Evolutionary conservation across 2,329 filamentous ascomycete genomes (phyloP).

Genomic region (Alternaria solani): DNA sequence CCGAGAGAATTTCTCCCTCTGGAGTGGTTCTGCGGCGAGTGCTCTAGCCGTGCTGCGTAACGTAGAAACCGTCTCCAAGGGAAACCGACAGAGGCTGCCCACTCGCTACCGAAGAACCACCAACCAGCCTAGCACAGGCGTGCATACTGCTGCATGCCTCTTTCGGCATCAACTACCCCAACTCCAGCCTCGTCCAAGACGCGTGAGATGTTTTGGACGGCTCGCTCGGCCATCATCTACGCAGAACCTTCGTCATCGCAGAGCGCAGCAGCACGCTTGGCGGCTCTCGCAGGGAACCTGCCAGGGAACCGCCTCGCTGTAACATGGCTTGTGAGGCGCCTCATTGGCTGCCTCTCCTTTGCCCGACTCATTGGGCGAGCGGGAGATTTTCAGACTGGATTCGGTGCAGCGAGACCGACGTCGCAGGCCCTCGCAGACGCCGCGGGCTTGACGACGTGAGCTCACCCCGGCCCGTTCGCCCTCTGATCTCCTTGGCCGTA

Average conservation of each 20-base stretch:
- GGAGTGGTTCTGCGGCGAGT: constrained; percentile 16
- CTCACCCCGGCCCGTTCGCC: constrained; percentile 41
- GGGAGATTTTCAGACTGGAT: constrained; percentile 40
- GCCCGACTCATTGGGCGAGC: constrained; percentile 39
- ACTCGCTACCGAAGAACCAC: constrained; percentile 22
- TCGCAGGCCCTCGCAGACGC: constrained; percentile 29
- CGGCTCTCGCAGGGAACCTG: constrained; percentile 19
- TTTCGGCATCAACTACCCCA: constrained; percentile 10
- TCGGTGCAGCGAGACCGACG: constrained; percentile 40
- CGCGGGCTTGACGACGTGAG: constrained; percentile 27
- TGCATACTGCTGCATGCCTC: neutral
- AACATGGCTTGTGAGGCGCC: constrained; percentile 20
- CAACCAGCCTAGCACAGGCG: neutral
- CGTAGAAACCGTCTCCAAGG: constrained; percentile 37
- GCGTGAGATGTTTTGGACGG: constrained; percentile 4
- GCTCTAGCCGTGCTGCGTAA: constrained; percentile 26
- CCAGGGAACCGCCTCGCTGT: constrained; percentile 41
- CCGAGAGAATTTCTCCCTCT: constrained; percentile 20
- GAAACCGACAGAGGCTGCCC: constrained; percentile 22
- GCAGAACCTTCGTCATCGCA: constrained; percentile 43
- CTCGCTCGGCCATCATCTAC: constrained; percentile 14
- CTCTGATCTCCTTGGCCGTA: constrained; percentile 34
- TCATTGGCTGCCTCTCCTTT: constrained; percentile 35
- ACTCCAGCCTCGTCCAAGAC: constrained; percentile 12
- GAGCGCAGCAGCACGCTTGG: constrained; percentile 33